Base-by-base conservation (phyloP, 1,139 yeast genomes). In the Yamadazyma diospyri region DNA sequence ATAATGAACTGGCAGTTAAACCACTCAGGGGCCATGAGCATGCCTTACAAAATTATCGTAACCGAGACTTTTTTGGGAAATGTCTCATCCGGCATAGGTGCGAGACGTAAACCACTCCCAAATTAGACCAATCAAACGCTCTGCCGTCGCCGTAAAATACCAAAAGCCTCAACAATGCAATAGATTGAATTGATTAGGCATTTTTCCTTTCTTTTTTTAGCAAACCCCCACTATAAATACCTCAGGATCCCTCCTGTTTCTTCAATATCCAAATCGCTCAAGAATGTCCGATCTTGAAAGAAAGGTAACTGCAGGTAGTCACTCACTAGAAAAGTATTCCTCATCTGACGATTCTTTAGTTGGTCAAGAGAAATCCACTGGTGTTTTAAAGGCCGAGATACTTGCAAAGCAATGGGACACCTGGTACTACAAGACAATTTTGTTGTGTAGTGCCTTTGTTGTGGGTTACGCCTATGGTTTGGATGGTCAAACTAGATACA, bases 311-410 rank as follows among this genome's bases (percentile, higher is more conserved):
- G 17, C 9, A 13, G 32, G 29, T 16, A 17, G 14, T 19, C 20
- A 23, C 6, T 24, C 28, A 13, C 13, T 33, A 5, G 36, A 27
- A 16, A 34, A 34, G 17, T 6, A 12, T 14, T n/a, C 27, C 14
- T 35, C 36, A 10, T 23, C 21, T 24, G 35, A 27, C 9, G 47
- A 36, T 16, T 27, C 38, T 4, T 34, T 34, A 25, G 33, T 31
- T 20, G 35, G 37, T 27, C 36, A 36, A 36, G 50, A 47, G 30
- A 47, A 46, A 36, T 47, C 51, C 12, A 47, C 53, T 33, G 69
- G 69, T 32, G 64, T 64, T 19, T 37, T 49, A 29, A 60, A 54
- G 39, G 60, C 64, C 11, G 67, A 63, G 41, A 43, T 63, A 18
- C 47, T 64, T 35, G 57, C 61, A 18, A 45, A 47, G 11, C 64